Base-by-base conservation (phyloP, 768 basidiomycete genomes). In the Pleurotus eryngii region DNA sequence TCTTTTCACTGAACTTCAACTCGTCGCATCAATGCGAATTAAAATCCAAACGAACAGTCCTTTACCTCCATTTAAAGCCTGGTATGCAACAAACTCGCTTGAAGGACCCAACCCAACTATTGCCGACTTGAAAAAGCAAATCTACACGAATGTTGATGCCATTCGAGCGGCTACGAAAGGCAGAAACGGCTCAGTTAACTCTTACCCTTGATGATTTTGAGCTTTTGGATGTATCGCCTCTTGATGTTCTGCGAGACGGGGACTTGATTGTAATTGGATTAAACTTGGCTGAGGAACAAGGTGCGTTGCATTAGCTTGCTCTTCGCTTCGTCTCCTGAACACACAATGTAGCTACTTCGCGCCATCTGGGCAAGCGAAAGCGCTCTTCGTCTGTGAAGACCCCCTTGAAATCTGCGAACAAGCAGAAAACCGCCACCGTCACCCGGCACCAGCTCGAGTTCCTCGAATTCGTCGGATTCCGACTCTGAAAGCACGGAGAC, bases 181-280 rank as follows among this genome's bases (percentile, higher is more conserved):
- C 49, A 39, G 61, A 17, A 17, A 62, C 53, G 9, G 35, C 47
- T 42, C 58, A 69, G 50, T 35, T 78, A 46, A 49, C 63, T 8
- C 65, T 82, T 12, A 57, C 71, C 15, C 62, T 82, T 49, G 81
- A 82, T 39, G 78, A 70, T 24, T 82, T 81, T 64, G 78, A 81
- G 57, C 69, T 82, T 37, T 61, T 82, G 60, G 71, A 79, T 56
- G 69, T 71, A 40, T 75, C 68, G 47, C 65, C 67, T 6, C 63
- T 76, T 45, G 58, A 61, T 22, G 73, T 77, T 15, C 66, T 81
- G 24, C 70, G 80, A 62, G 81, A 82, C 64, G 80, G 80, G 0
- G 81, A 82, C 68, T 67, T 82, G 37, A 64, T 81, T 15, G 62
- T 65, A 35, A 63, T 81, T 22, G 39, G 39, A 15, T 37, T 3